phyloP scores from a whole-genome alignment of 192 early-diverging fungal genomes.

The Coemansia sp. region DNA sequence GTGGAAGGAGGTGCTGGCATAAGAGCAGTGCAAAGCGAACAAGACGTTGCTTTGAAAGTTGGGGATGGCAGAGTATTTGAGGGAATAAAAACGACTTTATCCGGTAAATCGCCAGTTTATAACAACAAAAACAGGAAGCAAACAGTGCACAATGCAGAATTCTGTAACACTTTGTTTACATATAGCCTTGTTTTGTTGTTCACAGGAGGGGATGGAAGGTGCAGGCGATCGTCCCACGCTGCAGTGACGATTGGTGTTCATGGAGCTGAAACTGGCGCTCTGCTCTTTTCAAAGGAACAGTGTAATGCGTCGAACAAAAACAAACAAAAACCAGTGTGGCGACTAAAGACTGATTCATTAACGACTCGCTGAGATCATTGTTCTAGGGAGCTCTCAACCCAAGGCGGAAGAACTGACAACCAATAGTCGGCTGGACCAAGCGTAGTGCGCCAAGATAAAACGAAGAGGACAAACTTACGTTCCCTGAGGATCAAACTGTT shows the following conservation, averaged over 20 bases:
- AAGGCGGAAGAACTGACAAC: not conserved
- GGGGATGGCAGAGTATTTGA: not conserved
- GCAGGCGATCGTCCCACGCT: conserved; percentile 1
- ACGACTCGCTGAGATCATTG: too few relatives aligned
- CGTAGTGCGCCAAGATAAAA: not conserved
- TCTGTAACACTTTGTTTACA: conserved; percentile 2
- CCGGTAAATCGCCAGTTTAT: not conserved
- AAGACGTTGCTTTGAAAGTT: too few relatives aligned
- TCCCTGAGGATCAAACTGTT: conserved; percentile 37
- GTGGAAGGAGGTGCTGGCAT: too few relatives aligned
- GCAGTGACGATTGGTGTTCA: conserved; percentile 5
- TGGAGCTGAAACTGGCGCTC: not conserved
- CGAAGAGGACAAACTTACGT: conserved; percentile 29
- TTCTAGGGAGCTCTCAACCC: too few relatives aligned
- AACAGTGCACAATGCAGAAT: conserved; percentile 1
- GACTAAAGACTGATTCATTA: too few relatives aligned
- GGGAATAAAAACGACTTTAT: not conserved
- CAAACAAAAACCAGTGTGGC: not conserved
- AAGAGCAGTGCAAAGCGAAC: too few relatives aligned
- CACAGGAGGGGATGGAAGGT: not conserved
- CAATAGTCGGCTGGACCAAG: not conserved
- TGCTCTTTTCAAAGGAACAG: not conserved
- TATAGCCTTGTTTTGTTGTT: conserved; percentile 5
- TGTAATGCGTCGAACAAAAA: not conserved
- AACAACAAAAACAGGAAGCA: conserved; percentile 1